Conservation (phyloP, 1,284 basidiomycete species). For the Xerocomus alliaceus region DNA sequence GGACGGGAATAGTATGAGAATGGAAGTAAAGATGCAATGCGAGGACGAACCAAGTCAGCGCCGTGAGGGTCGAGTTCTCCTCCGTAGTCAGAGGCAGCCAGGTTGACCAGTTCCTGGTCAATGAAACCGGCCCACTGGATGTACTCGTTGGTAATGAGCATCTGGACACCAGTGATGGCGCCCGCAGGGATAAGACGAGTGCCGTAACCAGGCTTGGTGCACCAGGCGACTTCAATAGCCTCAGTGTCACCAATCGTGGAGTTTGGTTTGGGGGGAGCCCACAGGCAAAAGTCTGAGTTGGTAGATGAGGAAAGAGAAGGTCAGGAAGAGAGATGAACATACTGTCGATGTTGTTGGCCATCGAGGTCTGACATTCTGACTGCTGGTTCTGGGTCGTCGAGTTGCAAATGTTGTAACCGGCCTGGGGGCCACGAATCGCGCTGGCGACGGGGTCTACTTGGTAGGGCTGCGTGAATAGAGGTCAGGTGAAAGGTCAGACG, state of each 20-base stretch:
- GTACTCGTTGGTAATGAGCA: conserved; percentile 66
- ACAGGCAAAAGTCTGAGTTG: conserved; percentile 47
- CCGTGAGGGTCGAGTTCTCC: conserved; percentile 77
- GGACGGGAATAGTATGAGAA: conserved; percentile 1
- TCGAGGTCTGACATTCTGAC: conserved; percentile 52
- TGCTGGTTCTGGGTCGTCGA: conserved; percentile 52
- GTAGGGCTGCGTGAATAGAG: conserved; percentile 35
- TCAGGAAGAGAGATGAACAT: background rate
- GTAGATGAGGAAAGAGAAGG: background rate
- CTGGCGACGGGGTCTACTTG: conserved; percentile 54
- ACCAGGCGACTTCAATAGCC: conserved; percentile 67
- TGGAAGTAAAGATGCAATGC: background rate
- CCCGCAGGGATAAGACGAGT: conserved; percentile 63
- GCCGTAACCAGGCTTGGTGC: conserved; percentile 60
- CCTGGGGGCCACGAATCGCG: conserved; percentile 49
- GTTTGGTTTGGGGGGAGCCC: conserved; percentile 44
- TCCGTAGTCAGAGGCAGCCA: conserved; percentile 62
- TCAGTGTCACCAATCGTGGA: conserved; percentile 60
- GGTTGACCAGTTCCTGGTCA: conserved; percentile 65
- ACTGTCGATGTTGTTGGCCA: conserved; percentile 45
- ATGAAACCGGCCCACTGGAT: conserved; percentile 68
- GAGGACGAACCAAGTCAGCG: conserved; percentile 53
- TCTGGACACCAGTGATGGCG: conserved; percentile 57
- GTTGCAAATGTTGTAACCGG: conserved; percentile 56
- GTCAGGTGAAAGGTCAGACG: background rate